Evolutionary conservation across 2,329 filamentous ascomycete genomes (phyloP).

Genomic region (Verticillium nonalfalfae): DNA sequence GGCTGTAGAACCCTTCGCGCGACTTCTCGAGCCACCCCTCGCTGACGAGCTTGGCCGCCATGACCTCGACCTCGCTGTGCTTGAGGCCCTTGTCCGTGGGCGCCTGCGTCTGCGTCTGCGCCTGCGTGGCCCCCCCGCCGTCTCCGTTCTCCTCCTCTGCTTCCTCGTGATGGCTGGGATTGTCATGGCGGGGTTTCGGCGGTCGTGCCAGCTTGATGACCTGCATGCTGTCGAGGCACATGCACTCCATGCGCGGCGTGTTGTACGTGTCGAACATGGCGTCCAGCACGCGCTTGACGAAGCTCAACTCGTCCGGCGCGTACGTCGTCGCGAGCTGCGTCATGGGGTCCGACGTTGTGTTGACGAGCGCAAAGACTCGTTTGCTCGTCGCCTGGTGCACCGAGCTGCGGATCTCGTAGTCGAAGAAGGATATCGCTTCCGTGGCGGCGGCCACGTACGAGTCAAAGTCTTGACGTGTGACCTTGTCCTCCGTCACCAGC

Average conservation of each 20-base stretch:
- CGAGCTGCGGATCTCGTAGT: slow-evolving; percentile 78
- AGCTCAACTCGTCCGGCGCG: slow-evolving; percentile 78
- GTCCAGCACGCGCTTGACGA: slow-evolving; percentile 81
- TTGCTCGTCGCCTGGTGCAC: slow-evolving; percentile 61
- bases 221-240: slow-evolving; percentile 76
- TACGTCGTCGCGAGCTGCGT: slow-evolving; percentile 84
- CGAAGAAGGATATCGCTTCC: slow-evolving; percentile 67
- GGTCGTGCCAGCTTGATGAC: slow-evolving; percentile 64
- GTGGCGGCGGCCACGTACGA: slow-evolving; percentile 67
- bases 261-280: slow-evolving; percentile 91
- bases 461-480: slow-evolving; percentile 62
- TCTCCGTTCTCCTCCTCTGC: slow-evolving; percentile 8
- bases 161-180: slow-evolving; percentile 22
- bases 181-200: slow-evolving; percentile 21
- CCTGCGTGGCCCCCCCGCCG: slow-evolving; percentile 25
- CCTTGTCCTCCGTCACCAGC: slow-evolving; percentile 48
- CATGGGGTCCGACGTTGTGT: slow-evolving; percentile 76
- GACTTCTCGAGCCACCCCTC: slow-evolving; percentile 85
- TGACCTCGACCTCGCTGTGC: slow-evolving; percentile 68
- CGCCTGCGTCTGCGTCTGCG: slow-evolving; percentile 24
- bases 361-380: slow-evolving; percentile 78
- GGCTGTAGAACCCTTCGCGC: slow-evolving; percentile 61
- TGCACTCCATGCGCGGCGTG: slow-evolving; percentile 68
- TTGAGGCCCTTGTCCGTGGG: slow-evolving; percentile 54
- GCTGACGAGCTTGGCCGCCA: slow-evolving; percentile 63